Conservation (phyloP, 192 early-diverging fungal species). For the Haplosporangium gracile region DNA sequence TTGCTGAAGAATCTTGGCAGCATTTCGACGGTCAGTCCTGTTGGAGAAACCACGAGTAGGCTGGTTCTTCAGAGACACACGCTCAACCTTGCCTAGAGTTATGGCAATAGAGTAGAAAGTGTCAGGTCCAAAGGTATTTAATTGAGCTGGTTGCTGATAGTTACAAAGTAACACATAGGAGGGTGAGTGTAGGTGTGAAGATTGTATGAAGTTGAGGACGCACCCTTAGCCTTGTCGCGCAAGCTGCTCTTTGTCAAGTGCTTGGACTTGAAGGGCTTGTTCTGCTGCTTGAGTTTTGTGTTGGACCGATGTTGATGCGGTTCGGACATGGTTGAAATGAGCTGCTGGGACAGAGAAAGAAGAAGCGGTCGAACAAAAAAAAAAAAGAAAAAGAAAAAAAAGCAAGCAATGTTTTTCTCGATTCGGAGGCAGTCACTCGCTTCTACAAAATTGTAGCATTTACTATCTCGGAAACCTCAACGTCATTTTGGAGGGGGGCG, state of each 20-base stretch:
- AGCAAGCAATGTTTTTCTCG: conserved; percentile 14
- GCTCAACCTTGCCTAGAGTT: conserved; percentile 73
- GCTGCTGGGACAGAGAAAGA: conserved; percentile 13
- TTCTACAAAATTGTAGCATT: background rate
- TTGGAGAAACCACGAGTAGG: conserved; percentile 58
- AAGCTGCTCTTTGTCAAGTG: conserved; percentile 86
- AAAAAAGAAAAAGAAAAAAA: conserved; percentile 44
- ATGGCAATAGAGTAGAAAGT: background rate
- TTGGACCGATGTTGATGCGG: conserved; percentile 53
- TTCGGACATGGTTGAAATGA: conserved; percentile 44
- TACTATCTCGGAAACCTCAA: background rate
- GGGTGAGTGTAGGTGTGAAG: background rate
- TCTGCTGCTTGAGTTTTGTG: conserved; percentile 87
- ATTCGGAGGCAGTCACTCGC: background rate
- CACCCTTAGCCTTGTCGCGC: conserved; percentile 86
- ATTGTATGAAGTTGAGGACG: background rate
- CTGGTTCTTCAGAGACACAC: conserved; percentile 71
- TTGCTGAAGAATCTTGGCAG: conserved; percentile 82
- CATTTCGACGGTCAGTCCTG: conserved; percentile 86
- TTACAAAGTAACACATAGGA: background rate
- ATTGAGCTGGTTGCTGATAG: background rate
- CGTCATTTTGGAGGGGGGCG: background rate
- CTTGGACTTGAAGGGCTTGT: conserved; percentile 98
- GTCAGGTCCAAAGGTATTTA: background rate
- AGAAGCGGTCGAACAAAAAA: conserved; percentile 8